Conservation (phyloP, 768 basidiomycete species). For the Boletus subcaerulescens region DNA sequence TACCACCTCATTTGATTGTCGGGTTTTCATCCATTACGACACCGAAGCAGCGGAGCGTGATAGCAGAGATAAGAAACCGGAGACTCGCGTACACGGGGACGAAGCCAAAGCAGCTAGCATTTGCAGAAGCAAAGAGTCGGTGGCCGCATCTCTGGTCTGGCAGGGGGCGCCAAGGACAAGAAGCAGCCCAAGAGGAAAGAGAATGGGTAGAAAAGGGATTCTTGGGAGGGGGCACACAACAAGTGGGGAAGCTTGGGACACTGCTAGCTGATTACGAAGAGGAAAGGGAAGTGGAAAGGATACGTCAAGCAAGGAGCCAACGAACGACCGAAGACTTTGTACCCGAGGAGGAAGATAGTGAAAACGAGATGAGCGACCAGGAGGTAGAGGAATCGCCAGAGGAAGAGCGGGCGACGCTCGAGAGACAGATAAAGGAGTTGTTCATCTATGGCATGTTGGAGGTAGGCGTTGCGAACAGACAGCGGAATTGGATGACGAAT, state of each 20-base stretch:
- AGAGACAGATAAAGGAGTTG: conserved; percentile 59
- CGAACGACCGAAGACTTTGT: conserved; percentile 44
- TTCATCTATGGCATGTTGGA: conserved; percentile 77
- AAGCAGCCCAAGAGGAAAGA: conserved; percentile 63
- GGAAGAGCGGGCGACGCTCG: conserved; percentile 51
- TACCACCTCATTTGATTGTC: conserved; percentile 62
- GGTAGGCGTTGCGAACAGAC: conserved; percentile 38
- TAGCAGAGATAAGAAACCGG: conserved; percentile 69
- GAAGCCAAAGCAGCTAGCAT: conserved; percentile 53
- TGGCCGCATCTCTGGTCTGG: conserved; percentile 76
- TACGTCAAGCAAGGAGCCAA: conserved; percentile 44
- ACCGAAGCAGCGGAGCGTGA: conserved; percentile 62
- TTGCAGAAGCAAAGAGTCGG: conserved; percentile 46
- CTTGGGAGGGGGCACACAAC: conserved; percentile 50
- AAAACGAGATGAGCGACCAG: conserved; percentile 38
- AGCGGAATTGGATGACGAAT: background rate
- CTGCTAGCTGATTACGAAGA: conserved; percentile 74
- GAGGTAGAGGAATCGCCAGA: conserved; percentile 46
- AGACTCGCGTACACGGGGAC: conserved; percentile 59
- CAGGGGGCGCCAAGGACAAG: conserved; percentile 43
- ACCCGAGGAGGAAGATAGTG: conserved; percentile 59
- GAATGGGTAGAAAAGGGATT: conserved; percentile 66
- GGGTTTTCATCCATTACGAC: conserved; percentile 42
- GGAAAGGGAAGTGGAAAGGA: conserved; percentile 67
- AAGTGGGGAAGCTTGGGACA: conserved; percentile 66